phyloP scores from a whole-genome alignment of 2,329 filamentous ascomycete species.

The Xylariales sp. region DNA sequence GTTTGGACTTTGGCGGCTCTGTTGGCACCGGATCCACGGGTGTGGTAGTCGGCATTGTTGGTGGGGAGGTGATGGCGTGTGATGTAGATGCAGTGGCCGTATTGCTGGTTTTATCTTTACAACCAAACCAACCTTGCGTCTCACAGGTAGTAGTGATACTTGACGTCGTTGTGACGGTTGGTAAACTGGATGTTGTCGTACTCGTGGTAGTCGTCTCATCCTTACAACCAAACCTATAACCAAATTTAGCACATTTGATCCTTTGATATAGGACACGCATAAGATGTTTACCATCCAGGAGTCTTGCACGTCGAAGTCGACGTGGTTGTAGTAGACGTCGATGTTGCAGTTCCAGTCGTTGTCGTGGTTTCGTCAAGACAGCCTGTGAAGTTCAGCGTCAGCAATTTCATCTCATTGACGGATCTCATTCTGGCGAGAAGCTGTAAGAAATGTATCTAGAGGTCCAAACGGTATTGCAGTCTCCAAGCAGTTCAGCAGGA shows the following conservation, averaged over 20 bases:
- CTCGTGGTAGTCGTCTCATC: slow-evolving; percentile 8
- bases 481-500: too few relatives aligned
- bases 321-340: slow-evolving; percentile 41
- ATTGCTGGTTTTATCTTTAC: slow-evolving; percentile 10
- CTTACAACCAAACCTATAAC: slow-evolving; percentile 19
- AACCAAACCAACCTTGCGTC: slow-evolving; percentile 21
- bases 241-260: slow-evolving; percentile 47
- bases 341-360: slow-evolving; percentile 34
- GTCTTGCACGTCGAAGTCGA: slow-evolving; percentile 54
- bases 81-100: slow-evolving; percentile 1
- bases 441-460: too few relatives aligned
- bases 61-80: slow-evolving; percentile 12
- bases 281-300: slow-evolving; percentile 45
- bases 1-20: neutral
- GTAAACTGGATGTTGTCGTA: slow-evolving; percentile 23
- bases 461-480: too few relatives aligned
- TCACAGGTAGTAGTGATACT: slow-evolving; percentile 25
- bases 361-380: slow-evolving; percentile 64
- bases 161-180: neutral
- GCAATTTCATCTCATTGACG: too few relatives aligned
- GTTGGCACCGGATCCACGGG: neutral
- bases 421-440: too few relatives aligned
- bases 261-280: neutral
- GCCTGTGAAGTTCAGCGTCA: too few relatives aligned
- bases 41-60: slow-evolving; percentile 7